A percentile compares a stretch with the other conserved stretches of the same genome.
These are phyloP conservation scores for Boletus subcaerulescens DNA, from an alignment of 768 basidiomycete species.

Conservation along the genomic window DNA sequence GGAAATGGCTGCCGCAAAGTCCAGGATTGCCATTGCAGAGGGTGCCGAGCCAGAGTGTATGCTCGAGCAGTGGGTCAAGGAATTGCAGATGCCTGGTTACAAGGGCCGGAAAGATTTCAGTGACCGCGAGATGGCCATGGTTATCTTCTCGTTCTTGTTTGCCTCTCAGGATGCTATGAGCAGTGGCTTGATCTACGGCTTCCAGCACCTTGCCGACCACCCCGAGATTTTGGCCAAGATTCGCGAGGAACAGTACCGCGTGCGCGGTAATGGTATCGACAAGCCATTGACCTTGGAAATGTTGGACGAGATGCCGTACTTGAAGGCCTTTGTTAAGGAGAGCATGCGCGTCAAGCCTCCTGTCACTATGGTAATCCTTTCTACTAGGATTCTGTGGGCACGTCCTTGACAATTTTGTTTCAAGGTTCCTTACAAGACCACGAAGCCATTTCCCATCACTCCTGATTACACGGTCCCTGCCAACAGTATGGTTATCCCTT, in stretches of 20 bases:
- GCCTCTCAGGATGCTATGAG: constrained; percentile 99
- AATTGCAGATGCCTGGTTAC: constrained; percentile 57
- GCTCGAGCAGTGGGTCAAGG: constrained; percentile 87
- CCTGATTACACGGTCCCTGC: constrained; percentile 90
- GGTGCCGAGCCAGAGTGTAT: constrained; percentile 84
- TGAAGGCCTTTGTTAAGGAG: constrained; percentile 92
- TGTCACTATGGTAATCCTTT: constrained; percentile 79
- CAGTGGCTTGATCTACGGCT: constrained; percentile 90
- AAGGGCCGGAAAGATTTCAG: constrained; percentile 87
- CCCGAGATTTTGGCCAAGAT: constrained; percentile 88
- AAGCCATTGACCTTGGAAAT: constrained; percentile 81
- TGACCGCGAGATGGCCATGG: constrained; percentile 95
- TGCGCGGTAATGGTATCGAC: constrained; percentile 75
- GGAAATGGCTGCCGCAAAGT: constrained; percentile 69
- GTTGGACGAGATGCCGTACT: constrained; percentile 90
- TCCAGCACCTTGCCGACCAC: constrained; percentile 94
- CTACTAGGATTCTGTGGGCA: neutral
- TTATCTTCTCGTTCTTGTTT: constrained; percentile 94
- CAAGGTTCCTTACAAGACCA: constrained; percentile 91
- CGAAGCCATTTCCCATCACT: constrained; percentile 88
- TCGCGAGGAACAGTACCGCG: constrained; percentile 82
- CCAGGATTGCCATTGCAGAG: constrained; percentile 78
- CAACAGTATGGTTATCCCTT: constrained; percentile 92
- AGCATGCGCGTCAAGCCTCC: constrained; percentile 89
- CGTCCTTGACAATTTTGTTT: constrained; percentile 10